These are phyloP conservation scores for Yarrowia sp. DNA, from an alignment of 805 yeast genomes.

Conservation along the genomic window DNA sequence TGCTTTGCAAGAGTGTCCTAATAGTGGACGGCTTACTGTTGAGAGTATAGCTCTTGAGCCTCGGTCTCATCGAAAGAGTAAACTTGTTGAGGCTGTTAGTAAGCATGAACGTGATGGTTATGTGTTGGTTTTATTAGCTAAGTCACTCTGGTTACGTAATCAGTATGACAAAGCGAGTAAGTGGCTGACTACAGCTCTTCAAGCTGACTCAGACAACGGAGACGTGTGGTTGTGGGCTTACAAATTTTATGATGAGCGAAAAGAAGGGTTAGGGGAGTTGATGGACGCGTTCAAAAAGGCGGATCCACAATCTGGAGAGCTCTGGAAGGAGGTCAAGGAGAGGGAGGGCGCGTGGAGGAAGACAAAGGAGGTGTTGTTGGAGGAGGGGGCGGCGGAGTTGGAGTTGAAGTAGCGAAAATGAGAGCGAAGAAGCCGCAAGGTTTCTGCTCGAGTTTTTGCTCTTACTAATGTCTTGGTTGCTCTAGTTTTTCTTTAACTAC, in stretches of 20 bases:
- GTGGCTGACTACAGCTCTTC: slow-evolving; percentile 72
- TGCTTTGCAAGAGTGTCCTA: slow-evolving; percentile 59
- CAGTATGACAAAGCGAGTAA: slow-evolving; percentile 51
- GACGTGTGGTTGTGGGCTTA: slow-evolving; percentile 73
- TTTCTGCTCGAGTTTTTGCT: too few relatives aligned
- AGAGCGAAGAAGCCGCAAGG: too few relatives aligned
- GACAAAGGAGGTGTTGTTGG: neutral
- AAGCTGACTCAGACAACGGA: slow-evolving; percentile 58
- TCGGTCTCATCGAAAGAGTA: slow-evolving; percentile 52
- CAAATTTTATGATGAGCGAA: slow-evolving; percentile 44
- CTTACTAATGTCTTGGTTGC: too few relatives aligned
- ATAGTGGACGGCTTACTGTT: slow-evolving; percentile 63
- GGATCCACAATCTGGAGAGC: slow-evolving; percentile 44
- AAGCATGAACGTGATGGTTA: slow-evolving; percentile 58
- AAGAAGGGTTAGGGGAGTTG: slow-evolving; percentile 43
- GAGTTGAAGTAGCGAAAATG: neutral
- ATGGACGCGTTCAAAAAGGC: slow-evolving; percentile 43
- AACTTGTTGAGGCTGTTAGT: slow-evolving; percentile 68
- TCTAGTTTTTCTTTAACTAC: too few relatives aligned
- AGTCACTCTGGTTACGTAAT: slow-evolving; percentile 61
- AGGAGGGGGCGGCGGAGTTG: neutral
- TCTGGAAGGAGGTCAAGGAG: neutral
- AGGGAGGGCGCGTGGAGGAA: neutral
- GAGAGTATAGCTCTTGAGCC: slow-evolving; percentile 49
- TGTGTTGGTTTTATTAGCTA: slow-evolving; percentile 64